Conservation (phyloP, 225 moss, liverwort and hornwort genomes). For the Pseudisothecium myosuroides region DNA sequence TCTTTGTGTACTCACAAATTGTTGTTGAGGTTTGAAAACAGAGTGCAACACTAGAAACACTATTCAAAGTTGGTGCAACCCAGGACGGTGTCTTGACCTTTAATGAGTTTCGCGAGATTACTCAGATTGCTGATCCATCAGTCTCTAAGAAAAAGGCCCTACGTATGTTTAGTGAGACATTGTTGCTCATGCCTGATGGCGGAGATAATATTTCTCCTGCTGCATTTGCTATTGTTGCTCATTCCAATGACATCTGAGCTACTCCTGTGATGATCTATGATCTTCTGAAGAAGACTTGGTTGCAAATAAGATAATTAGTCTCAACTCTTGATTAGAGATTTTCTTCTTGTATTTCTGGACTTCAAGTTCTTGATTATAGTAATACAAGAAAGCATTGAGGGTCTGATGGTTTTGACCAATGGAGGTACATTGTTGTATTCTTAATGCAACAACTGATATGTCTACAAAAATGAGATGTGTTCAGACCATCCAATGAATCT, state of each 20-base stretch:
- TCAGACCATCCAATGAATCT: no score
- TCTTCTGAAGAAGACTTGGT: slow-evolving; percentile 80
- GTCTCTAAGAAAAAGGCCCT: slow-evolving; percentile 53
- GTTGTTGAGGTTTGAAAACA: background rate
- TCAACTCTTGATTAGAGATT: background rate
- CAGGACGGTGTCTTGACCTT: slow-evolving; percentile 93
- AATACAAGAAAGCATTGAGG: no score
- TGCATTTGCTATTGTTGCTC: slow-evolving; percentile 74
- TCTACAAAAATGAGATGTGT: no score
- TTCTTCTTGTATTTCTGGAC: no score
- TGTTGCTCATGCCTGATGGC: slow-evolving; percentile 81
- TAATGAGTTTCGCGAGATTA: slow-evolving; percentile 67
- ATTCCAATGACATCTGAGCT: slow-evolving; percentile 79
- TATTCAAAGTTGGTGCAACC: slow-evolving; percentile 89
- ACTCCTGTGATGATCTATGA: slow-evolving; percentile 59
- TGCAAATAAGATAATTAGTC: slow-evolving; percentile 36
- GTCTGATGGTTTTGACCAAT: no score
- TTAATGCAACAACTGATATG: no score
- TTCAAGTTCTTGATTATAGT: no score
- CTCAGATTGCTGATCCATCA: slow-evolving; percentile 49
- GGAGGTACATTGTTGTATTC: no score
- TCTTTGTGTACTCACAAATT: background rate
- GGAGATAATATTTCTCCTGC: slow-evolving; percentile 80
- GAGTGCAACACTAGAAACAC: slow-evolving; percentile 64
- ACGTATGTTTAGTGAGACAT: slow-evolving; percentile 79